Conservation (phyloP, 78 protist genomes). For the Creolimax fragrantissima region DNA sequence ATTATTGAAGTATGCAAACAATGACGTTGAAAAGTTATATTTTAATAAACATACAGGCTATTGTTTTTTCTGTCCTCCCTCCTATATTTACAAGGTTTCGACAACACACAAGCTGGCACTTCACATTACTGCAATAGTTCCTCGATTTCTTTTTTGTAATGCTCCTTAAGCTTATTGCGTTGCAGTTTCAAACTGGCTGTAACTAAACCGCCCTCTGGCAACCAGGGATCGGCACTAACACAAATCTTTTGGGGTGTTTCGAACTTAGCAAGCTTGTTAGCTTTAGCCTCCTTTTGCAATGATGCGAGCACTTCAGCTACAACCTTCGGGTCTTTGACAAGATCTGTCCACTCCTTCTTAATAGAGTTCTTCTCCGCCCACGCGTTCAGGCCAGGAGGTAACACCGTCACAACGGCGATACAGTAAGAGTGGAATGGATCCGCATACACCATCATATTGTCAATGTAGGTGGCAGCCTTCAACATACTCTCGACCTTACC, state of each 20-base stretch:
- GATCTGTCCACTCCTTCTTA: neutral
- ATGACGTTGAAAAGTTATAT: no score
- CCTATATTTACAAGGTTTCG: no score
- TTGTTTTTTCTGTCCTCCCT: no score
- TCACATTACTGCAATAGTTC: neutral
- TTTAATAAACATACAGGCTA: no score
- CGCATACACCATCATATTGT: constrained; percentile 24
- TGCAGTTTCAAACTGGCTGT: constrained; percentile 9
- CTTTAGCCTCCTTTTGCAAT: neutral
- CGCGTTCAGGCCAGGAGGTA: neutral
- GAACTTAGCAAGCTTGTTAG: neutral
- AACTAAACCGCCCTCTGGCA: neutral
- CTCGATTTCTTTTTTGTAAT: neutral
- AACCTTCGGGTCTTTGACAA: neutral
- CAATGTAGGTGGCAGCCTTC: neutral
- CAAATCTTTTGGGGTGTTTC: neutral
- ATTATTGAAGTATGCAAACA: no score
- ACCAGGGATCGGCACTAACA: neutral
- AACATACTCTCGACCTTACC: constrained; percentile 44
- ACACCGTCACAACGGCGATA: constrained; percentile 2
- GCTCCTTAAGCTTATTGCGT: constrained; percentile 16
- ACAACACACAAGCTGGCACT: no score
- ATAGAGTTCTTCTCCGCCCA: neutral
- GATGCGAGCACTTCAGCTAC: neutral
- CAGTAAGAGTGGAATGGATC: neutral